These are phyloP conservation scores for Agroathelia rolfsii DNA, from an alignment of 1,284 basidiomycete species.

Conservation along the genomic window DNA sequence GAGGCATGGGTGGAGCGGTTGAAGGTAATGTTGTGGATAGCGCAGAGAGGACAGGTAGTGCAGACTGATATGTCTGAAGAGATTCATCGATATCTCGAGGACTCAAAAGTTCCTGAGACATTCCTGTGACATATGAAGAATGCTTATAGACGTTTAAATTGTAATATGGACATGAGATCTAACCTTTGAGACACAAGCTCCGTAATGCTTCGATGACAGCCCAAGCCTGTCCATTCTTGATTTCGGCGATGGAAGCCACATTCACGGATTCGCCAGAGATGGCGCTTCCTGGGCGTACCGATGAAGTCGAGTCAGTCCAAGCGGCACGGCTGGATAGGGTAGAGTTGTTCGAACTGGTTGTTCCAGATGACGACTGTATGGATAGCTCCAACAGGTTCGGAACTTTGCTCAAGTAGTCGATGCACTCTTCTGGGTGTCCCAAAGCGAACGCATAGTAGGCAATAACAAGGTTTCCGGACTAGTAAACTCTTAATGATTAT, in stretches of 20 bases:
- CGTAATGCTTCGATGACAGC: conserved; percentile 53
- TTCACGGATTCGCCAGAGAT: conserved; percentile 29
- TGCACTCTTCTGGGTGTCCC: conserved; percentile 51
- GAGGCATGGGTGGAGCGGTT: conserved; percentile 22
- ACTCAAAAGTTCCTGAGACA: conserved; percentile 40
- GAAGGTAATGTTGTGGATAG: too few relatives aligned
- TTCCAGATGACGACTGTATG: conserved; percentile 35
- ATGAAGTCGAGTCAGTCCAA: conserved; percentile 30
- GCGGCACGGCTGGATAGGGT: conserved; percentile 26
- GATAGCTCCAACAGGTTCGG: conserved; percentile 41
- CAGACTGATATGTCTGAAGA: conserved; percentile 42
- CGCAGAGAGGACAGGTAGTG: conserved; percentile 41
- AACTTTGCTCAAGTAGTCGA: conserved; percentile 46
- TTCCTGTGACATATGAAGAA: conserved; percentile 33
- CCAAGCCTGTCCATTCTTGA: conserved; percentile 58
- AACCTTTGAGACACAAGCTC: conserved; percentile 63
- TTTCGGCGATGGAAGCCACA: conserved; percentile 35
- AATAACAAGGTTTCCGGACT: conserved; percentile 54
- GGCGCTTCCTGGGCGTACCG: conserved; percentile 38
- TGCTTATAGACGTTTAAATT: too few relatives aligned
- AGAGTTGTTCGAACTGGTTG: conserved; percentile 31
- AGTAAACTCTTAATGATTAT: conserved; percentile 3
- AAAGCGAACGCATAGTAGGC: conserved; percentile 76
- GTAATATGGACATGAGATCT: conserved; percentile 11
- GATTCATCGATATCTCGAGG: conserved; percentile 37